phyloP scores from a whole-genome alignment of 805 yeast genomes.

The Wickerhamiella hasegawae region DNA sequence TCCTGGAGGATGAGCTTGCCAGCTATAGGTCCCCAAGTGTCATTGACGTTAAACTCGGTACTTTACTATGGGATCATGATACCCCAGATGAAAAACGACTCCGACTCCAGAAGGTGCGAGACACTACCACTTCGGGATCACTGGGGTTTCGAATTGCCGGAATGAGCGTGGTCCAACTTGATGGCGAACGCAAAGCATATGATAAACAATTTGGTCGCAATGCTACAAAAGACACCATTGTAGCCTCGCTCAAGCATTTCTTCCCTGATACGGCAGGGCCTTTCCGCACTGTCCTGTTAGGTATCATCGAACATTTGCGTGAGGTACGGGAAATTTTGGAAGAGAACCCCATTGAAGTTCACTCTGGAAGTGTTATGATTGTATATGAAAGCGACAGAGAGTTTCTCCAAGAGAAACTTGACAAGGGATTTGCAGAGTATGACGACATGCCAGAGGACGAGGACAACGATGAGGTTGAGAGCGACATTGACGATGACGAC shows the following conservation, averaged over 20 bases:
- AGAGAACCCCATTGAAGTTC: conserved; percentile 22
- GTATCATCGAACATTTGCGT: conserved; percentile 27
- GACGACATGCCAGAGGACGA: conserved; percentile 10
- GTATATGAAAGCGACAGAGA: conserved; percentile 51
- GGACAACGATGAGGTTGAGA: conserved; percentile 21
- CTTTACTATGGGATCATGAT: conserved; percentile 41
- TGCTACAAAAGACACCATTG: conserved; percentile 28
- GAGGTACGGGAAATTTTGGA: conserved; percentile 48
- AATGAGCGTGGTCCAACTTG: conserved; percentile 39
- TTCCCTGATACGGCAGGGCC: conserved; percentile 9
- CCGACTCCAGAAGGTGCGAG: conserved; percentile 48
- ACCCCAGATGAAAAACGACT: conserved; percentile 43
- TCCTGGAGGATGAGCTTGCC: conserved; percentile 51
- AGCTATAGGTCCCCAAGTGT: conserved; percentile 55
- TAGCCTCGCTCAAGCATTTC: conserved; percentile 34
- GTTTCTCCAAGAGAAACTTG: conserved; percentile 34
- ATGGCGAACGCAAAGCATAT: conserved; percentile 31
- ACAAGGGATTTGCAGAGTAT: neutral
- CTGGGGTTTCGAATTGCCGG: conserved; percentile 75
- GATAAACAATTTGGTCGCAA: conserved; percentile 60
- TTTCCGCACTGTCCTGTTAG: neutral
- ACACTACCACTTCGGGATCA: conserved; percentile 64
- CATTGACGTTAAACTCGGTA: conserved; percentile 73
- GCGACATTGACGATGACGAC: conserved; percentile 5
- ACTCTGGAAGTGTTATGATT: conserved; percentile 32